Evolutionary conservation across 805 yeast species (phyloP), one percentile per base, ranked within the genome.

Genomic region (Saccharomycopsis babjevae): DNA sequence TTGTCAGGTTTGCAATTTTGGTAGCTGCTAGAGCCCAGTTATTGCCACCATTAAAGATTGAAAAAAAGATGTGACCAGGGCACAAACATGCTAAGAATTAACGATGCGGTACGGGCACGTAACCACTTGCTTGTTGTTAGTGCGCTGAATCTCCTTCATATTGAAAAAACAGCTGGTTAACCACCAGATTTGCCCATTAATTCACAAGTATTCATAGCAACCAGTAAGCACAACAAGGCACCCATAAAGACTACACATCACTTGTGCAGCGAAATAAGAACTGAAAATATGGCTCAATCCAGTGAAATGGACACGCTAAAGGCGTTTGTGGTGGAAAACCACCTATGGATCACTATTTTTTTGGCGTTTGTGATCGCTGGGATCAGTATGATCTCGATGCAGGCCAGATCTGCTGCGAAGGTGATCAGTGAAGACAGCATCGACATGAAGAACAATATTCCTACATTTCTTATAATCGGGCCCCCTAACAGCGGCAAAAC

Each of bases 401-500:
- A 59, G 30, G 30, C 54, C 28, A 39, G 46, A 40, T 22, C 50
- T 28, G 38, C 22, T 3, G 28, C 56, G 11, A 10, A 30, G n/a
- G 36, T 25, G 10, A 30, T 61, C 30, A 54, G 28, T 30, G 57
- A 52, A 15, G 58, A 57, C 18, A 50, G 18, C 25, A 16, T 61
- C 5, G 38, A 32, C 38, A 36, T 62, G 32, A 59, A 59, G 36
- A 68, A 70, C 65, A 72, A 68, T 59, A 74, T 72, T 58, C 88
- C 89, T 8, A 80, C 88, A 1, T 80, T 83, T 65, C 72, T 87
- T 57, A 77, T 88, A 30, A 76, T 82, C 38, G 96, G 96, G 0
- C 83, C 86, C 38, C 77, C 83, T 16, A 77, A 77, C 42, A 73
- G 83, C 42, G 94, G 94, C 4, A 88, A 88, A 69, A 86, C 94